Evolutionary conservation across 495 filamentous ascomycete genomes (phyloP), one percentile per base, ranked within the genome.

Genomic region (Sabuloglossum arenarium): DNA sequence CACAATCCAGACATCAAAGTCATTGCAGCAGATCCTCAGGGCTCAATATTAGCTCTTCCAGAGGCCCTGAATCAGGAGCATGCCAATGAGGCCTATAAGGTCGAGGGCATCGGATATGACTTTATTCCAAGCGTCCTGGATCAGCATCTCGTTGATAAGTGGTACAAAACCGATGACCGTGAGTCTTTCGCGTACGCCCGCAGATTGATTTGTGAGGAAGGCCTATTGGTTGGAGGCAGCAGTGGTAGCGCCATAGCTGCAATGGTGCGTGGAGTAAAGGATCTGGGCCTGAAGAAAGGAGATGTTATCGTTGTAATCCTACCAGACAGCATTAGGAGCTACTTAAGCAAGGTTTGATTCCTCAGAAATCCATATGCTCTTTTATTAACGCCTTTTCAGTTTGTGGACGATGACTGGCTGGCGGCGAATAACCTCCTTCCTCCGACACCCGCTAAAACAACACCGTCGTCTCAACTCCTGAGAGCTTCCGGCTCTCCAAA

Each of bases 21-120:
- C 53, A 79, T 97, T 42, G 89, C 86, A 3, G 91, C 91, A 3
- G 91, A 99, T 69, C 91, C 91, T 4, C 74, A 84, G 42, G 91
- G 91, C 4, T 89, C 84, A 31, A 84, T 96, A 61, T 72, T 99
- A 24, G 91, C 91, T 21, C 60, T 89, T 21, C 91, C 91, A 5
- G 75, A 79, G 56, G 57, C 68, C 8, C 70, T 97, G 54, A 97
- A 99, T 61, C 75, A 82, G 49, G 79, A 83, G 57, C 76, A 83
- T 60, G 78, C 74, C 31, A 86, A 94, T 64, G 82, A 85, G 60
- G 73, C 84, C 5, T 99, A 99, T 66, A 97, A 97, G 71, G 91
- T 99, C 0, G 91, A 99, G 71, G 91, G 91, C 23, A 97, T 99
- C 63, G 91, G 91, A 24, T 99, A 99, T 64, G 91, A 99, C 64